These are phyloP conservation scores for Spencermartinsiella europaea DNA, from an alignment of 805 yeast genomes.

Conservation along the genomic window DNA sequence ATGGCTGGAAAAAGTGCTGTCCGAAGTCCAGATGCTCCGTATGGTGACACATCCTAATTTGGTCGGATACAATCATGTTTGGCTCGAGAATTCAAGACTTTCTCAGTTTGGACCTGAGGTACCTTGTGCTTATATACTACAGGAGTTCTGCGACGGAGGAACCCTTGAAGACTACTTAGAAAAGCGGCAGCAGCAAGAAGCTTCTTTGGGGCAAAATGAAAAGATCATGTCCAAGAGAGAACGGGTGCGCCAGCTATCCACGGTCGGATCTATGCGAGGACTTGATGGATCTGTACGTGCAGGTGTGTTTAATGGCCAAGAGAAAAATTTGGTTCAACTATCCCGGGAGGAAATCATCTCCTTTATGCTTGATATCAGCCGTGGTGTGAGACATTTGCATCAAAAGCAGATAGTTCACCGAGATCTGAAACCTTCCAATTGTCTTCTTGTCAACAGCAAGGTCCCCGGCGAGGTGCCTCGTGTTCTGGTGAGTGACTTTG, in stretches of 20 bases:
- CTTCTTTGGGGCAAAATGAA: not conserved
- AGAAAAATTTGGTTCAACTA: constrained; percentile 26
- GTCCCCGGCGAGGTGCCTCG: constrained; percentile 44
- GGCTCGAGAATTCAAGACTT: constrained; percentile 67
- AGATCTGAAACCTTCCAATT: constrained; percentile 85
- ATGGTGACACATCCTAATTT: constrained; percentile 51
- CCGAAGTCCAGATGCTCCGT: constrained; percentile 69
- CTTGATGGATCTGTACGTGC: constrained; percentile 3
- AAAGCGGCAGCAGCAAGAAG: constrained; percentile 4
- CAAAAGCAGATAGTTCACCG: constrained; percentile 74
- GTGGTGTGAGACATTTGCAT: constrained; percentile 71
- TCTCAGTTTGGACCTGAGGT: constrained; percentile 52
- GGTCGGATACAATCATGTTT: constrained; percentile 83
- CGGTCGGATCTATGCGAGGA: constrained; percentile 30
- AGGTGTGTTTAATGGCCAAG: not conserved
- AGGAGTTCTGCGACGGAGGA: constrained; percentile 87
- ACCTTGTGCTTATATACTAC: constrained; percentile 75
- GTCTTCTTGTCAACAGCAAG: constrained; percentile 43
- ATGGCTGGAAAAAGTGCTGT: constrained; percentile 64
- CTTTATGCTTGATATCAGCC: constrained; percentile 60
- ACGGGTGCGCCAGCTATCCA: constrained; percentile 29
- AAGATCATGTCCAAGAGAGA: constrained; percentile 20
- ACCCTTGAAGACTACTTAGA: constrained; percentile 65
- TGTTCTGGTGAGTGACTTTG: constrained; percentile 82
- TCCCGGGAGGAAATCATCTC: constrained; percentile 58